Evolutionary conservation across 2,329 filamentous ascomycete species (phyloP).

Genomic region (Pseudopithomyces chartarum): DNA sequence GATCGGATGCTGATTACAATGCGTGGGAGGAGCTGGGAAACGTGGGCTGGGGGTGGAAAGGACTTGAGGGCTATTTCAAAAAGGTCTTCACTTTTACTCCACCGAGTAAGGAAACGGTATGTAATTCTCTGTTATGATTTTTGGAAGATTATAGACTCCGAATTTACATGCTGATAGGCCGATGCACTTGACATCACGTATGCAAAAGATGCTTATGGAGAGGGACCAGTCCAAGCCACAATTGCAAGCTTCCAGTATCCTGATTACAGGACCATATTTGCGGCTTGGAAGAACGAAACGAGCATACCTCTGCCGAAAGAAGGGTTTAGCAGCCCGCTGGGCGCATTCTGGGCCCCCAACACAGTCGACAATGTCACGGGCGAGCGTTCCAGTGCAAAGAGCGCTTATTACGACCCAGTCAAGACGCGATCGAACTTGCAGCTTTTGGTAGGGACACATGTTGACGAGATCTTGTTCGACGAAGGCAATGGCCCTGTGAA

Average conservation of each 20-base stretch:
- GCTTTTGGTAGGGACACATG: slow-evolving; percentile 26
- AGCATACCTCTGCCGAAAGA: slow-evolving; percentile 20
- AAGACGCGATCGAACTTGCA: slow-evolving; percentile 25
- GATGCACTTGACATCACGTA: slow-evolving; percentile 14
- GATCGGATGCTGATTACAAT: slow-evolving; percentile 49
- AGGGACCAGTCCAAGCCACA: slow-evolving; percentile 12
- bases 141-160: too few relatives aligned
- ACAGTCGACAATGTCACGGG: neutral
- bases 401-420: neutral
- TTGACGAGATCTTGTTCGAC: slow-evolving; percentile 29
- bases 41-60: slow-evolving; percentile 47
- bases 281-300: slow-evolving; percentile 13
- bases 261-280: slow-evolving; percentile 10
- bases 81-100: slow-evolving; percentile 33
- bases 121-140: too few relatives aligned
- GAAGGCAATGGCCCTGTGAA: neutral
- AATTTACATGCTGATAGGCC: neutral
- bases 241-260: slow-evolving; percentile 17
- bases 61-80: slow-evolving; percentile 36
- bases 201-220: slow-evolving; percentile 10
- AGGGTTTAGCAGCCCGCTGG: slow-evolving; percentile 7
- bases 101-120: neutral
- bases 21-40: slow-evolving; percentile 65
- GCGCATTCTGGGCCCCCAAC: neutral
- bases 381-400: neutral